Conservation (phyloP, 73 alveolate species). For the Paramecium pentaurelia region DNA sequence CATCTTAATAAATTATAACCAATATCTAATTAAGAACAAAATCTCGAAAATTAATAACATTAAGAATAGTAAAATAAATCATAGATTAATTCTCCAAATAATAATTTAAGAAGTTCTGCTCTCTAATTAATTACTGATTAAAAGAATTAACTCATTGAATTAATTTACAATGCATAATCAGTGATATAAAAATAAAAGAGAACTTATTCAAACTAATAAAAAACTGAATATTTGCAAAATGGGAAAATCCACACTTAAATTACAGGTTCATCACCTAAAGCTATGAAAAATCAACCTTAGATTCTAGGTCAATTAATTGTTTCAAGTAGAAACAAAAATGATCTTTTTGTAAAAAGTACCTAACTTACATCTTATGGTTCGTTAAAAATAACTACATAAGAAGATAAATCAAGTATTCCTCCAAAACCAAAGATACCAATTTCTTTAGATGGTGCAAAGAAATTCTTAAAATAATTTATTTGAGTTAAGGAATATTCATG, state of each 20-base stretch:
- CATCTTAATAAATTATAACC: not conserved
- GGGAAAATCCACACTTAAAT: not conserved
- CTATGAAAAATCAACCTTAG: not conserved
- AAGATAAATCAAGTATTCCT: not conserved
- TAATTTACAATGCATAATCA: not conserved
- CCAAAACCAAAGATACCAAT: slow-evolving; percentile 9
- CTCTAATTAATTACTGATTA: not conserved
- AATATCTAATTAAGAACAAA: not conserved
- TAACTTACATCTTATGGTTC: not conserved
- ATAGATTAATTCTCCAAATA: not conserved
- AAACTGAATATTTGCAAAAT: not conserved
- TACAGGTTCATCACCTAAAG: not conserved
- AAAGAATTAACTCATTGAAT: not conserved
- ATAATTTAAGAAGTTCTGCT: not conserved
- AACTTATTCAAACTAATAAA: not conserved
- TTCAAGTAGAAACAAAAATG: not conserved
- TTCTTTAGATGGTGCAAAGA: not conserved
- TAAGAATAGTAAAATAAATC: not conserved
- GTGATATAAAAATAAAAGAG: not conserved
- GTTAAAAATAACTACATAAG: not conserved
- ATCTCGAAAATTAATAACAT: not conserved
- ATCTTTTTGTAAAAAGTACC: not conserved
- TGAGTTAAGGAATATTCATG: not conserved
- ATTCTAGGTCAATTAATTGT: not conserved
- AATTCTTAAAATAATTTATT: not conserved